Conservation (phyloP, 371 early-diverging fungal genomes). For the Dipsacomyces acuminosporus region DNA sequence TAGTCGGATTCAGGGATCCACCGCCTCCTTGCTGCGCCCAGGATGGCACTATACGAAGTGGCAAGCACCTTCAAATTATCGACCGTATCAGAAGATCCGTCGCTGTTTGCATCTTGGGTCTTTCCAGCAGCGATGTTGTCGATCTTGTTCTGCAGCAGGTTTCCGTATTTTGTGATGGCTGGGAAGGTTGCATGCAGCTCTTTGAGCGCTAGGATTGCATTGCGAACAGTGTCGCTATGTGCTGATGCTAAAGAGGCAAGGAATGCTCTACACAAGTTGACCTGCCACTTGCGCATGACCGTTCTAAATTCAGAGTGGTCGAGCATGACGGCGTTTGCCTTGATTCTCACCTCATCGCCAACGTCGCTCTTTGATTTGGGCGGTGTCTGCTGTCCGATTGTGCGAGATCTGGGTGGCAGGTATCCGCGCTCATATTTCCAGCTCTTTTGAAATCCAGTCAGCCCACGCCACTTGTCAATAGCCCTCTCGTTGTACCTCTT, state of each 20-base stretch:
- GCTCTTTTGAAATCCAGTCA: constrained; percentile 72
- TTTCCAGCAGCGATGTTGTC: constrained; percentile 44
- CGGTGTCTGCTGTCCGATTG: constrained; percentile 19
- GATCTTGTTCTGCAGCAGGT: constrained; percentile 37
- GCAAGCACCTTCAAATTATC: constrained; percentile 55
- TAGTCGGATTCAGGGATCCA: constrained; percentile 36
- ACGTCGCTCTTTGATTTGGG: constrained; percentile 20
- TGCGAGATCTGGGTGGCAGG: constrained; percentile 36
- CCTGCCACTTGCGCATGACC: constrained; percentile 77
- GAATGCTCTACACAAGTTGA: constrained; percentile 50
- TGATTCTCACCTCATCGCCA: constrained; percentile 51
- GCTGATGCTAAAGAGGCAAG: constrained; percentile 42
- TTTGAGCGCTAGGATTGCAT: constrained; percentile 52
- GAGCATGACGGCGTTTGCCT: constrained; percentile 50
- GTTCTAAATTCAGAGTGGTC: constrained; percentile 64
- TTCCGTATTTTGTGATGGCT: constrained; percentile 45
- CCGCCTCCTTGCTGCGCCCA: constrained; percentile 21
- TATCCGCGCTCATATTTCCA: constrained; percentile 52
- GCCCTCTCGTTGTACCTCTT: constrained; percentile 53
- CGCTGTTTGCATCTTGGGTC: constrained; percentile 15
- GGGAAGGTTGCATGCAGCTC: constrained; percentile 51
- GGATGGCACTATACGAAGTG: constrained; percentile 25
- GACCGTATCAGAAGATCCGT: constrained; percentile 16
- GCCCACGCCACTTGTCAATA: constrained; percentile 54
- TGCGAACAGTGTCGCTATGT: constrained; percentile 55